Evolutionary conservation across 2,329 filamentous ascomycete species (phyloP).

Genomic region (Trichoderma pleuroti): DNA sequence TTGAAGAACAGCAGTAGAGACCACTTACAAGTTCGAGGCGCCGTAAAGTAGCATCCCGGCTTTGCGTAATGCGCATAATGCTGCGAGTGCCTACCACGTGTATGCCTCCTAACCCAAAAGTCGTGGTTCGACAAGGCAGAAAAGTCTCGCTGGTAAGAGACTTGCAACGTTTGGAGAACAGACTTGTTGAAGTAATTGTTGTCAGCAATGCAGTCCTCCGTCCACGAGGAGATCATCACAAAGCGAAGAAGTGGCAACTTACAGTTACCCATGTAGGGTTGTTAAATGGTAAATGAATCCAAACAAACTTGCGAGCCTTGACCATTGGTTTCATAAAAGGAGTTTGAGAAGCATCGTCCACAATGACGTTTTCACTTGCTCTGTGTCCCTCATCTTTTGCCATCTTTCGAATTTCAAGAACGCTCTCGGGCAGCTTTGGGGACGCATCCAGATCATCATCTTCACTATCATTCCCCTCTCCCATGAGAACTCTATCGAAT

Average conservation of each 20-base stretch:
- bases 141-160: constrained; percentile 36
- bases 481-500: constrained; percentile 18
- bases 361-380: constrained; percentile 28
- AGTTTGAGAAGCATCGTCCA: constrained; percentile 28
- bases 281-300: constrained; percentile 56
- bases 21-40: constrained; percentile 34
- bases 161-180: constrained; percentile 44
- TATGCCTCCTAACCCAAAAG: constrained; percentile 48
- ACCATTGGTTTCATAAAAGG: constrained; percentile 34
- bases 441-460: constrained; percentile 31
- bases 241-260: constrained; percentile 16
- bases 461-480: constrained; percentile 21
- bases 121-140: constrained; percentile 43
- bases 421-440: constrained; percentile 33
- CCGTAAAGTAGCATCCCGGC: constrained; percentile 46
- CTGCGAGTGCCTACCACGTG: constrained; percentile 47
- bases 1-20: no score
- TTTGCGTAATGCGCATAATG: constrained; percentile 49
- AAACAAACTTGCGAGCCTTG: constrained; percentile 49
- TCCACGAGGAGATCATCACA: not conserved
- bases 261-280: constrained; percentile 59
- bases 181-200: constrained; percentile 29
- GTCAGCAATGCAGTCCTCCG: not conserved
- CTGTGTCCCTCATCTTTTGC: constrained; percentile 24
- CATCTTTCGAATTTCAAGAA: constrained; percentile 31